Base-by-base conservation (phyloP, 371 early-diverging fungal genomes). In the Chytridium lagenaria region DNA sequence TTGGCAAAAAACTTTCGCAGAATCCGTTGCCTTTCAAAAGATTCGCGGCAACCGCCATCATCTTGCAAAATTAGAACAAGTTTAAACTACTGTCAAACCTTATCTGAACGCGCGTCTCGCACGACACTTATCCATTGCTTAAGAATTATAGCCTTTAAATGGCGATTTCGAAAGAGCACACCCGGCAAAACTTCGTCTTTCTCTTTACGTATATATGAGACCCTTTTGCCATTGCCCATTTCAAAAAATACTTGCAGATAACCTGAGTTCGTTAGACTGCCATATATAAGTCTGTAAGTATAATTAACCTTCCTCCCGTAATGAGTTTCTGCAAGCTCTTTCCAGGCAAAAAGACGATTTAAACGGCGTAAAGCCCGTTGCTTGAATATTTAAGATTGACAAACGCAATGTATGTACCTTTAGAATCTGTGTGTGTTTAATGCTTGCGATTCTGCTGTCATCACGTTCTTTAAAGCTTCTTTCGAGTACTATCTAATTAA, bases 321-420 rank as follows among this genome's bases (percentile, higher is more conserved):
- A 37, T 61, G 61, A 5, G 31, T 31, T 3, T 31, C 31, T 34
- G 61, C 61, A 7, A 61, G 61, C 23, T 61, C 61, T 34, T 37
- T 31, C 61, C 61, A 61, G 16, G 61, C 61, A 61, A 33, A 61
- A 33, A 61, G 12, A 5, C 61, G 31, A 34, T 61, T 61, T 16
- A 61, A 23, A 34, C 61, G 61, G 12, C 61, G 30, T 34, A 61
- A 23, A 15, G 61, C 61, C 12, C 37, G 31, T 61, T 61, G 61
- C 61, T 61, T 7, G 19, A 7, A n/a, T 5, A 34, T 5, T 33
- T 33, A 22, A 23, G 36, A 61, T 61, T 26, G 7, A 7, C 61
- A 37, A 12, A 26, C 55, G 23, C n/a, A n/a, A n/a, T n/a, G n/a
- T 15, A 52, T 12, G 12, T 33, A 61, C 61, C 61, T 61, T 61